Conservation (phyloP, 306 rosid genomes). For the Prunus fruticosa region DNA sequence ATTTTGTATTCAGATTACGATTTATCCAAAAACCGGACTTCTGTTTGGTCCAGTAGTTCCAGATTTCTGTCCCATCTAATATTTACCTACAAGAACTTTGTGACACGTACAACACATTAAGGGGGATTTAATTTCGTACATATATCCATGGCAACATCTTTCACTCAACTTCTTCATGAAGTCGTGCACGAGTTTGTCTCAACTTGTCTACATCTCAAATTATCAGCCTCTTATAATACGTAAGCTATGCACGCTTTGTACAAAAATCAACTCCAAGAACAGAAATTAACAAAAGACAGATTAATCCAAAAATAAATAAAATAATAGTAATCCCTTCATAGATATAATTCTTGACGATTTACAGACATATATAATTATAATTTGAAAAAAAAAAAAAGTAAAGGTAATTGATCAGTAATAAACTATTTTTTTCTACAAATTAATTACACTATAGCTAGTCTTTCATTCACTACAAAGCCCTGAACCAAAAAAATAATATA, state of each 20-base stretch:
- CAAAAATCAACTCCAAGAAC: neutral
- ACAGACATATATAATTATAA: constrained; percentile 33
- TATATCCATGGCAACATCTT: no score
- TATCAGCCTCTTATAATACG: neutral
- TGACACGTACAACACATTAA: neutral
- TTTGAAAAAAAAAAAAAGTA: neutral
- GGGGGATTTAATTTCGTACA: no score
- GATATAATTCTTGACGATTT: constrained; percentile 36
- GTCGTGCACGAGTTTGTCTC: neutral
- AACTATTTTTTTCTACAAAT: constrained; percentile 40
- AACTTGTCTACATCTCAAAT: neutral
- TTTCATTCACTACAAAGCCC: constrained; percentile 36
- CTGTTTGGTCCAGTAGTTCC: neutral
- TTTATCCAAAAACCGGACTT: neutral
- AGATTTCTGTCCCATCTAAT: constrained; percentile 1
- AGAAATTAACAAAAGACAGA: no score
- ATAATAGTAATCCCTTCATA: constrained; percentile 36
- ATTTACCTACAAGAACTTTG: neutral
- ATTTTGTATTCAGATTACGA: neutral
- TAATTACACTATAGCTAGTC: constrained; percentile 47
- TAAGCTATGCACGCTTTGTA: neutral
- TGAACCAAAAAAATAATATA: constrained; percentile 64
- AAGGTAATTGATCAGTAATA: constrained; percentile 32
- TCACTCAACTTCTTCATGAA: neutral
- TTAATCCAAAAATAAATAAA: constrained; percentile 15